Evolutionary conservation across 2,329 filamentous ascomycete species (phyloP).

Genomic region (Cladosporium sp.): DNA sequence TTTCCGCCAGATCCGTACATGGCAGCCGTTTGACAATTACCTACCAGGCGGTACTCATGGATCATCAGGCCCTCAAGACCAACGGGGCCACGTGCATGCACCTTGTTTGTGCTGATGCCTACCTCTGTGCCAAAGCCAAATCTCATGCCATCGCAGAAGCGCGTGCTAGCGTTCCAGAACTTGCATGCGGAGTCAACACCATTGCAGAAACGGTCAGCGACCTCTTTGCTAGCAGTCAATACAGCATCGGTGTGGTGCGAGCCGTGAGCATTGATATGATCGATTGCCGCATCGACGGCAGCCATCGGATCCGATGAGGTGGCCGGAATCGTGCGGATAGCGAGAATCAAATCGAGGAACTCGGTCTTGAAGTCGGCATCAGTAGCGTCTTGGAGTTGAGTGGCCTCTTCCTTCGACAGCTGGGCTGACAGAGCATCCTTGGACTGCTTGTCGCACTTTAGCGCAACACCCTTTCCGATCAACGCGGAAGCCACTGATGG

Average conservation of each 20-base stretch:
- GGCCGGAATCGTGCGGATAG: constrained; percentile 69
- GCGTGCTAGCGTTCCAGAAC: constrained; percentile 94
- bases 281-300: constrained; percentile 64
- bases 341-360: constrained; percentile 78
- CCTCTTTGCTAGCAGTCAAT: constrained; percentile 62
- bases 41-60: constrained; percentile 91
- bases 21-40: constrained; percentile 74
- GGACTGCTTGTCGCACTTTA: constrained; percentile 71
- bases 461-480: constrained; percentile 68
- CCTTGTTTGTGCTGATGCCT: constrained; percentile 98
- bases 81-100: constrained; percentile 88
- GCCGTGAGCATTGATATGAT: constrained; percentile 87
- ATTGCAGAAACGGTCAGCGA: constrained; percentile 78
- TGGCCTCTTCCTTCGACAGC: constrained; percentile 39
- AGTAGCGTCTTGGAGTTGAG: constrained; percentile 59
- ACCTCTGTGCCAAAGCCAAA: constrained; percentile 98
- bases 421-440: constrained; percentile 57
- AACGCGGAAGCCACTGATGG: constrained; percentile 71
- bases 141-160: constrained; percentile 93
- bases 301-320: constrained; percentile 17
- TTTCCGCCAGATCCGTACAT: constrained; percentile 61
- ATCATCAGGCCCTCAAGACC: constrained; percentile 93
- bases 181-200: constrained; percentile 85
- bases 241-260: constrained; percentile 95
- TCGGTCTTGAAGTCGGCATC: constrained; percentile 80